Evolutionary conservation across 768 basidiomycete species (phyloP).

Genomic region (Mycena vitilis): DNA sequence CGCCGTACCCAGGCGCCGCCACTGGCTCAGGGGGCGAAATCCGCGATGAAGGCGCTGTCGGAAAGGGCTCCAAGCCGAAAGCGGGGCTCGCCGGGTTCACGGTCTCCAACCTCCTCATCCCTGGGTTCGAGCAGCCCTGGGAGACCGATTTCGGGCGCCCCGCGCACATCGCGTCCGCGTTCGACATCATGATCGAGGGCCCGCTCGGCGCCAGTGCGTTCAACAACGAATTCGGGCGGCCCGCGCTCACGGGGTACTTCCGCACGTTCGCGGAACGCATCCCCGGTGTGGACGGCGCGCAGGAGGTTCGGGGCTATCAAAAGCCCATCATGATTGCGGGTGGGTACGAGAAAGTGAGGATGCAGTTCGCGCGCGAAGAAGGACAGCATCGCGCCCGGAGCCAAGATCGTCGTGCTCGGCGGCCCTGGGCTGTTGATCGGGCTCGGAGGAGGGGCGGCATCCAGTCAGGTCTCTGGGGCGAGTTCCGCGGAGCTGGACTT

Average conservation of each 20-base stretch:
- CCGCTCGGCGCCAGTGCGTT: conserved; percentile 96
- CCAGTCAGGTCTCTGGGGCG: conserved; percentile 91
- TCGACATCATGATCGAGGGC: conserved; percentile 98
- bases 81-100: conserved; percentile 95
- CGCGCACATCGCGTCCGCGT: conserved; percentile 88
- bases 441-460: conserved; percentile 95
- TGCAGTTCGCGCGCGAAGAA: conserved; percentile 87
- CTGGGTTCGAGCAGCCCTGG: conserved; percentile 94
- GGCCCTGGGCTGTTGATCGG: conserved; percentile 98
- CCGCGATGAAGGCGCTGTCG: conserved; percentile 96
- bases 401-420: conserved; percentile 92
- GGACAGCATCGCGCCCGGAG: conserved; percentile 77
- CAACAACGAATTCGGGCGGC: conserved; percentile 98
- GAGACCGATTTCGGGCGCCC: conserved; percentile 95
- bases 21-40: conserved; percentile 99
- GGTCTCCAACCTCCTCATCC: conserved; percentile 92
- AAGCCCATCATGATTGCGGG: conserved; percentile 99
- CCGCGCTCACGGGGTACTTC: conserved; percentile 93
- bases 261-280: conserved; percentile 91
- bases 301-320: conserved; percentile 93
- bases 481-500: conserved; percentile 96
- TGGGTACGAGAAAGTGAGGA: conserved; percentile 93
- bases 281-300: conserved; percentile 61
- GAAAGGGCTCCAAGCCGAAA: conserved; percentile 95
- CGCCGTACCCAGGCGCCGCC: conserved; percentile 98